A percentile compares a stretch with the other conserved stretches of the same genome.
phyloP scores from a whole-genome alignment of 2,329 filamentous ascomycete species.

The Ophiostoma angusticollis region DNA sequence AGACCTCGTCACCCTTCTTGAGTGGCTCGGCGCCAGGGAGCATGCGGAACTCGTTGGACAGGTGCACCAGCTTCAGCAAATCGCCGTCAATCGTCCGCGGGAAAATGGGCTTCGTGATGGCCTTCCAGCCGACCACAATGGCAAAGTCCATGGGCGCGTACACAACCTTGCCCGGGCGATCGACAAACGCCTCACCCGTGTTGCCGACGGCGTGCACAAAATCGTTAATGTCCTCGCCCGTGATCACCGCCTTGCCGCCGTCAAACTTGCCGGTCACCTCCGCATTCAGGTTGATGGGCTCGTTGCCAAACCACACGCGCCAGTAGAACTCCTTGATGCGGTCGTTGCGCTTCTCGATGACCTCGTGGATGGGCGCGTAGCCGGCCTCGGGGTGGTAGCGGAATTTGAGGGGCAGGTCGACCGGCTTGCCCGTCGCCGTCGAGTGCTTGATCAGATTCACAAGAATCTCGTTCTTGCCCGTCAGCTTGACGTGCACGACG shows the following conservation, averaged over 20 bases:
- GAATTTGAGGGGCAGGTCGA: constrained; percentile 77
- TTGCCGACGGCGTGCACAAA: constrained; percentile 99
- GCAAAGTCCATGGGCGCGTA: constrained; percentile 98
- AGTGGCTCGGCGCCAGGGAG: constrained; percentile 86
- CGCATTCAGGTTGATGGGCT: constrained; percentile 69
- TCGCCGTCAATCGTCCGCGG: constrained; percentile 92
- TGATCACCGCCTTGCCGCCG: constrained; percentile 77
- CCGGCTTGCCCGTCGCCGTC: constrained; percentile 68
- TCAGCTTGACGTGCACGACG: constrained; percentile 73
- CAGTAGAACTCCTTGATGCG: constrained; percentile 99
- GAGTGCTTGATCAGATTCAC: constrained; percentile 90
- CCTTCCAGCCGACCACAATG: constrained; percentile 97
- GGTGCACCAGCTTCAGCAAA: constrained; percentile 85
- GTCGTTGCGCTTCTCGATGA: constrained; percentile 93
- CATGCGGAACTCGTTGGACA: constrained; percentile 98
- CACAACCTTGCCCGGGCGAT: constrained; percentile 84
- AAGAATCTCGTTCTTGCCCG: constrained; percentile 63
- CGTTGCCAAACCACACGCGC: constrained; percentile 89
- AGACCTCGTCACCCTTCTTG: constrained; percentile 87
- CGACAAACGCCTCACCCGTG: constrained; percentile 92
- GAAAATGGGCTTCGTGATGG: constrained; percentile 98
- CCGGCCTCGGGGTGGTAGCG: constrained; percentile 90
- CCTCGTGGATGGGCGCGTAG: constrained; percentile 93
- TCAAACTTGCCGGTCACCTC: constrained; percentile 80
- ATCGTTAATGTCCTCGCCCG: constrained; percentile 86